Evolutionary conservation across 176 grass and related monocot species (phyloP), one percentile per base, ranked within the genome.

Genomic region (Ananas comosus): DNA sequence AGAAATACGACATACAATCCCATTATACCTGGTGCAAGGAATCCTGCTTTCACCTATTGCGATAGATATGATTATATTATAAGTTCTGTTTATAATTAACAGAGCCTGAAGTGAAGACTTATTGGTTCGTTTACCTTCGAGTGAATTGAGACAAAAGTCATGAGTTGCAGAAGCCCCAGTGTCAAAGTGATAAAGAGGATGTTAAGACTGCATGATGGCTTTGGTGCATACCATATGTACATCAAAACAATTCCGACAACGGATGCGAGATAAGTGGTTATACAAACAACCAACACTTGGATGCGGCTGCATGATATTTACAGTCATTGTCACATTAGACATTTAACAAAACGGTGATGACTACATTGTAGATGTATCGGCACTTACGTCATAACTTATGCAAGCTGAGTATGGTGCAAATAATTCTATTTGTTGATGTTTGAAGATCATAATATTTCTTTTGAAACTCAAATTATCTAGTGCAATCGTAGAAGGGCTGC

Each of bases 181-280:
- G 95, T 99, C 69, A 92, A 53, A 82, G 90, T 94, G 74, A 99
- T 99, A 79, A 94, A 99, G 23, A 99, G 78, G 53, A 99, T 91
- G 81, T 99, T 99, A 50, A 78, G 66, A 70, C 48, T 83, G 77
- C 90, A 99, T 42, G 85, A 49, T 2, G 59, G 33, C 3, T 53
- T 78, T 50, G 87, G 90, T 13, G 87, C 87, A 77, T 99, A 99
- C 82, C 95, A 99, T 9, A 94, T 64, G 66, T 91, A 99, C 87
- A 99, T 86, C 16, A 93, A 51, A 11, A 91, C 63, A 70, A 91
- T 86, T 64, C 90, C 95, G 2, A 88, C 12, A 53, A 93, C 11
- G 12, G 85, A 90, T n/a, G 87, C 82, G 9, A 99, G 56, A 72
- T 93, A 88, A 1, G 84, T 61, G 11, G 56, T 69, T 13, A 76